phyloP scores from a whole-genome alignment of 495 filamentous ascomycete genomes.

The Monascus purpureus region DNA sequence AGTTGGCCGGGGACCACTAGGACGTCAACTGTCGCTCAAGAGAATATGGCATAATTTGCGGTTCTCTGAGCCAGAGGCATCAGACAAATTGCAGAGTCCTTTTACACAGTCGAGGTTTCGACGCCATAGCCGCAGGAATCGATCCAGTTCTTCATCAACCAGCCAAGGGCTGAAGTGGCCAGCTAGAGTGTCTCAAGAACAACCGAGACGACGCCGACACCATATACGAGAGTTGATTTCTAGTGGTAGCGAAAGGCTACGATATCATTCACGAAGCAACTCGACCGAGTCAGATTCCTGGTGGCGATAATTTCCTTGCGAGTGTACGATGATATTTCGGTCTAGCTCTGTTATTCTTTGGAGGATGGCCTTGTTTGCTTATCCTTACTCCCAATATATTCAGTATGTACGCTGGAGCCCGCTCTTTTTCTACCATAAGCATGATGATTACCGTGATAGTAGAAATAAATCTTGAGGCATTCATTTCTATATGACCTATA shows the following conservation, averaged over 20 bases:
- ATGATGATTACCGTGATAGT: too few species aligned
- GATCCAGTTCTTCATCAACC: background rate
- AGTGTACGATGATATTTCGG: too few species aligned
- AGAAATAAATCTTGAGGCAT: background rate
- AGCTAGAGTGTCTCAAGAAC: background rate
- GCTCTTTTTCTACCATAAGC: too few species aligned
- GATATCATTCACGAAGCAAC: background rate
- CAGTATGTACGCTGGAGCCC: too few species aligned
- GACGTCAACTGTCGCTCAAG: conserved; percentile 2
- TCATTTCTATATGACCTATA: too few species aligned
- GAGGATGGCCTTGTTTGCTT: too few species aligned
- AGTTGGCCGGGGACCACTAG: conserved; percentile 1
- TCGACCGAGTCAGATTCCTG: background rate
- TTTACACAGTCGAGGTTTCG: background rate
- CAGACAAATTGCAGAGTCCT: background rate
- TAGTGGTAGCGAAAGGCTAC: background rate
- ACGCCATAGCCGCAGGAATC: background rate
- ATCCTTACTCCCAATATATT: too few species aligned
- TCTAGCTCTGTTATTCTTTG: too few species aligned
- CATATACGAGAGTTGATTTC: background rate
- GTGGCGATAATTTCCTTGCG: background rate
- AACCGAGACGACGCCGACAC: background rate
- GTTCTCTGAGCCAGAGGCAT: background rate
- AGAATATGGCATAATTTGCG: conserved; percentile 2
- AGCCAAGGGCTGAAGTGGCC: background rate